Evolutionary conservation across 2,329 filamentous ascomycete species (phyloP), one percentile per base, ranked within the genome.

Genomic region (Cryphonectria naterciae): DNA sequence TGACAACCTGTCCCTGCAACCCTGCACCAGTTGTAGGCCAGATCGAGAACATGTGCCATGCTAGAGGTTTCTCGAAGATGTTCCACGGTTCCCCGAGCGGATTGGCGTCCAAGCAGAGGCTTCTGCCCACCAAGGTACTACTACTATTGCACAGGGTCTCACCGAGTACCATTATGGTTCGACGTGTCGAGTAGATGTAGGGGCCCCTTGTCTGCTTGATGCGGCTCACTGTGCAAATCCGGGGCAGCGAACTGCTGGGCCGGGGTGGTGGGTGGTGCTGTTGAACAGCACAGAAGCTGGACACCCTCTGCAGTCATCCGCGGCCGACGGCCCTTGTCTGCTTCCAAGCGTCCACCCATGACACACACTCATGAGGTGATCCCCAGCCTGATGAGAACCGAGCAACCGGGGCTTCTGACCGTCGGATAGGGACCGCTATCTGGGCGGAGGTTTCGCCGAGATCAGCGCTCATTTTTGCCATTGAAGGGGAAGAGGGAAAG

Each of bases 201-300:
- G 71, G 65, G 25, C n/a, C 65, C 71, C 62, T 68, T 17, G 65
- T 68, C 65, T 61, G 28, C 17, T 68, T 49, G 39, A 72, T 72
- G 71, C 71, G 70, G 58, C 63, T 52, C 67, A 46, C 64, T 63
- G 67, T 65, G 72, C 56, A 67, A 73, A 73, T 73, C 72, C 68
- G 72, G 72, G 72, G 72, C 69, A 72, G 49, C 39, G 66, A 70
- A 46, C 65, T 65, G 62, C 61, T 68, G 70, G 39, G 56, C 71
- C 71, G 65, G 71, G 71, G 69, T 67, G 52, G 52, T 72, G 64
- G 69, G 32, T 60, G 37, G 11, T 49, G 54, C 65, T 61, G 64
- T 28, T 28, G 58, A 39, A 39, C 43, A 66, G 56, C 60, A 72
- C 66, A 25, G 37, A 65, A 64, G 69, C 67, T 65, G 6, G 54